Evolutionary conservation across 805 yeast genomes (phyloP).

Genomic region (Kazachstania viticola): DNA sequence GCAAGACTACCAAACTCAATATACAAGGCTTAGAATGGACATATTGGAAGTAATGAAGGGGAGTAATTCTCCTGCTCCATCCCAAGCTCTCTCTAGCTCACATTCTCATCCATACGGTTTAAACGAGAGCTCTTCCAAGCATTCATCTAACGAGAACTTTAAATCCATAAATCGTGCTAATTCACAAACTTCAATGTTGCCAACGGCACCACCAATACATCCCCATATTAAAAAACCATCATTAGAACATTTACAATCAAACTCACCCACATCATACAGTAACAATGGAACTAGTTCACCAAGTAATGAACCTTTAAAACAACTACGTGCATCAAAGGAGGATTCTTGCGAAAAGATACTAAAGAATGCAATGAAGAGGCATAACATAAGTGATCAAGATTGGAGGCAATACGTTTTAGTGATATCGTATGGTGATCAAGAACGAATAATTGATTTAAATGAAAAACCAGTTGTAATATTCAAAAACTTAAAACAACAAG

Average conservation of each 20-base stretch:
- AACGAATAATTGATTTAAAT: slow-evolving; percentile 66
- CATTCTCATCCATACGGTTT: background rate
- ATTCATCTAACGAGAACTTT: background rate
- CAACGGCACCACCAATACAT: background rate
- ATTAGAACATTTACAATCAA: no score
- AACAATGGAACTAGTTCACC: background rate
- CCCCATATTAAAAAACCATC: no score
- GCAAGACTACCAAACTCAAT: slow-evolving; percentile 24
- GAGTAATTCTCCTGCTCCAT: slow-evolving; percentile 1
- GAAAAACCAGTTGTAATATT: slow-evolving; percentile 84
- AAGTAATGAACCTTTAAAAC: slow-evolving; percentile 21
- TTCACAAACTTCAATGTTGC: background rate
- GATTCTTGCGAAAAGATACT: slow-evolving; percentile 84
- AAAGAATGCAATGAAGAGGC: slow-evolving; percentile 80
- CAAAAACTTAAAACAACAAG: slow-evolving; percentile 74
- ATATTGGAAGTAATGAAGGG: slow-evolving; percentile 21
- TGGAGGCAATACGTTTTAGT: slow-evolving; percentile 85
- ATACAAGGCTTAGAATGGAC: slow-evolving; percentile 19
- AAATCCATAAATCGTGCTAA: background rate
- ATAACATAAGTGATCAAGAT: slow-evolving; percentile 63
- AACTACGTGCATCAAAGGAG: slow-evolving; percentile 73
- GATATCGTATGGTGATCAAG: slow-evolving; percentile 84
- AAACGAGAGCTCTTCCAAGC: background rate
- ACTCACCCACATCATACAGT: background rate
- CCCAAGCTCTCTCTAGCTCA: background rate